Conservation (phyloP, 2,329 filamentous ascomycete genomes). For the Hymenotorrendiella dingleyae region DNA sequence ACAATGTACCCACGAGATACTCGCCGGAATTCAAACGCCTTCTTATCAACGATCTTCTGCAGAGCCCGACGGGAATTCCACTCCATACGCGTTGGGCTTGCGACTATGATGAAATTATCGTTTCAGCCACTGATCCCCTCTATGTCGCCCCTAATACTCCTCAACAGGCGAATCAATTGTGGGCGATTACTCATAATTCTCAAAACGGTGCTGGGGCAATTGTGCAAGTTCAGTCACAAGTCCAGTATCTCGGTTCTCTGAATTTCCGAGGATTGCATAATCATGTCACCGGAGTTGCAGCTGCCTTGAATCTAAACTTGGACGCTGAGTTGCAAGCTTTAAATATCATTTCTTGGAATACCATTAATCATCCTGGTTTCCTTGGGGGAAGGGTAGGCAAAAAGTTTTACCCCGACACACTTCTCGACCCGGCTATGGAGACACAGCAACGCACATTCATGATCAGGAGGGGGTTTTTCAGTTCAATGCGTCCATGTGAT, state of each 20-base stretch:
- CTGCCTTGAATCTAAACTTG: background rate
- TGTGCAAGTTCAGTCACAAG: background rate
- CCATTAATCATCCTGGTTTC: background rate
- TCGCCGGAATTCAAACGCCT: too few relatives aligned
- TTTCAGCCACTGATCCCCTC: background rate
- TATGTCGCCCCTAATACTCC: background rate
- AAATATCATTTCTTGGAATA: conserved; percentile 1
- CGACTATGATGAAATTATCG: conserved; percentile 1
- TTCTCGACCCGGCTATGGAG: background rate
- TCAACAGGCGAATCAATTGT: background rate
- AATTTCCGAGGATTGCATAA: background rate
- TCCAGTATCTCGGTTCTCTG: background rate
- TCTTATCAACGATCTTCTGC: too few relatives aligned
- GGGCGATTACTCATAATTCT: background rate
- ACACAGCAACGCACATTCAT: background rate
- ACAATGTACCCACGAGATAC: background rate
- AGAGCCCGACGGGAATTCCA: background rate
- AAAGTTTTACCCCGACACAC: conserved; percentile 1
- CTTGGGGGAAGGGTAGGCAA: background rate
- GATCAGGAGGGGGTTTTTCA: background rate
- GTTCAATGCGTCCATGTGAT: background rate
- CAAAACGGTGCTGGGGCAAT: background rate
- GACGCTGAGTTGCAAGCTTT: background rate
- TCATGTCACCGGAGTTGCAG: background rate
- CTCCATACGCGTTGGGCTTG: background rate